These are phyloP conservation scores for Penicillium riverlandense DNA, from an alignment of 495 filamentous ascomycete genomes.

Conservation along the genomic window DNA sequence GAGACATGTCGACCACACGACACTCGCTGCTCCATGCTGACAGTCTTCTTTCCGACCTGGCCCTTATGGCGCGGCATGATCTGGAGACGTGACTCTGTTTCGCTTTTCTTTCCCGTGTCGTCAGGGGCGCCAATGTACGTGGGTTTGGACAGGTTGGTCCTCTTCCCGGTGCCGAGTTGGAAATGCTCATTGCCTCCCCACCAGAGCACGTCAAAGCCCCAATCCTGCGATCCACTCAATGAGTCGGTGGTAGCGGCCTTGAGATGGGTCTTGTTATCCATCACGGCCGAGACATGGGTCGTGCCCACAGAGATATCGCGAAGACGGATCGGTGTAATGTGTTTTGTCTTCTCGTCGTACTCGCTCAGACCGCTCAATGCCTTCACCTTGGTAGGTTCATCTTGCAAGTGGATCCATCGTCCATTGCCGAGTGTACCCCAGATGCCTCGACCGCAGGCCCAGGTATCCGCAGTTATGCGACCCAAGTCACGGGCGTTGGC, in stretches of 20 bases:
- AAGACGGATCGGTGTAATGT: constrained; percentile 69
- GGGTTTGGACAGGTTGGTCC: constrained; percentile 69
- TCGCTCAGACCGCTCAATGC: constrained; percentile 74
- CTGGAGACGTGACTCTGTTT: constrained; percentile 71
- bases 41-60: constrained; percentile 54
- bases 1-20: constrained; percentile 81
- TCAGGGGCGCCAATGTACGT: constrained; percentile 73
- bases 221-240: constrained; percentile 51
- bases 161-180: constrained; percentile 85
- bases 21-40: constrained; percentile 77
- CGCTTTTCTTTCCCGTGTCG: constrained; percentile 27
- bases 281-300: constrained; percentile 70
- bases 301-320: constrained; percentile 63
- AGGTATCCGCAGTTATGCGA: constrained; percentile 64
- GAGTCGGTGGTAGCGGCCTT: constrained; percentile 36
- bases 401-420: constrained; percentile 84
- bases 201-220: constrained; percentile 78
- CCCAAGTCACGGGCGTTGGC: constrained; percentile 35
- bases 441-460: constrained; percentile 81
- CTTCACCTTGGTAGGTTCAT: constrained; percentile 73
- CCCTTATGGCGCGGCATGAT: constrained; percentile 72
- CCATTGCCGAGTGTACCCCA: constrained; percentile 76
- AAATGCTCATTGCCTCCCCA: constrained; percentile 94
- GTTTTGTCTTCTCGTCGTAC: constrained; percentile 66
- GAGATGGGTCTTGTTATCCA: constrained; percentile 70